Evolutionary conservation across 345 rosid genomes (phyloP), one percentile per base, ranked within the genome.

Genomic region (Pistacia integerrima): DNA sequence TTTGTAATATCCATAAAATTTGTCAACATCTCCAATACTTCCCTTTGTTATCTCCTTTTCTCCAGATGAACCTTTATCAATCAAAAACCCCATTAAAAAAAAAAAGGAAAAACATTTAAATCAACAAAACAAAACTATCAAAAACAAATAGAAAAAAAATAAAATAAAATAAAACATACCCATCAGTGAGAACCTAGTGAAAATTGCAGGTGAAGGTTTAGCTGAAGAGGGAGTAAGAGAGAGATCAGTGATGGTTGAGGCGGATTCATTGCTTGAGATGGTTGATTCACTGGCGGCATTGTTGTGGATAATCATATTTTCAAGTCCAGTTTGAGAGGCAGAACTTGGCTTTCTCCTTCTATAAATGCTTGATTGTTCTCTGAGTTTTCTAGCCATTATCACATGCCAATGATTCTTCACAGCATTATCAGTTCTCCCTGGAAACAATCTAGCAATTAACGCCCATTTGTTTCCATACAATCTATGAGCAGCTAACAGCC

Each of bases 331-430:
- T 48, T 33, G 83, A 55, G 71, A 65, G 55, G 36, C 28, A 67
- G 84, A 65, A 70, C 80, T 22, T 11, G 84, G 85, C 76, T 83
- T 91, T 65, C 90, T 85, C 69, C 86, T 82, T 69, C 85, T 76
- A 70, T 76, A 84, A 74, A 82, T 63, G 82, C 77, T 80, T 63
- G 92, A 88, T 64, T 83, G 92, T 76, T 93, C 94, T 72, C 98
- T 88, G 35, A 88, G 87, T 81, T 85, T 89, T 78, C 99, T 91
- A 2, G 99, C 98, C 93, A 89, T 90, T 69, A 95, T 90, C 63
- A 95, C 99, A 75, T 95, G 98, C 98, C 99, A 93, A 72, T 95
- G 99, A 76, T 95, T 95, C 84, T 93, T 95, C 44, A 95, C 97
- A 1, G 98, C 97, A 81, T 95, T 95, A 78, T 95, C 99, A 11